phyloP scores from a whole-genome alignment of 306 rosid genomes.

The Rubus parviflorus region DNA sequence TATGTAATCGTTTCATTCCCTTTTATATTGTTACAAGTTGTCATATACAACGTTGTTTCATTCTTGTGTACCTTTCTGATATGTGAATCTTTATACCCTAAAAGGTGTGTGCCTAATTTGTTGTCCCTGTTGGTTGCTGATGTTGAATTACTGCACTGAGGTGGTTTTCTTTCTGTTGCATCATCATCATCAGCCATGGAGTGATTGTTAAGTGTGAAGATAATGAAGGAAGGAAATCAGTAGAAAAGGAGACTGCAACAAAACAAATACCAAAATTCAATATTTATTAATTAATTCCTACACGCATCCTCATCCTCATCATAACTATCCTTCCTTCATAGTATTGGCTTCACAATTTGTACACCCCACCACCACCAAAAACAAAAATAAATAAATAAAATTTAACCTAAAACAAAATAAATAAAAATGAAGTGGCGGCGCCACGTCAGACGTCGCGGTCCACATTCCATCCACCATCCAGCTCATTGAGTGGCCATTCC shows the following conservation, averaged over 20 bases:
- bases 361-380: not conserved
- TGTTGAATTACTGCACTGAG: too few species aligned
- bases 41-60: not conserved
- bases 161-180: too few species aligned
- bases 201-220: too few species aligned
- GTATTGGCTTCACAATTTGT: not conserved
- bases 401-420: not conserved
- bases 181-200: too few species aligned
- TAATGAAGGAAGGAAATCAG: not conserved
- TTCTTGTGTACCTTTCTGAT: not conserved
- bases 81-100: not conserved
- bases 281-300: not conserved
- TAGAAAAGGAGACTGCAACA: not conserved
- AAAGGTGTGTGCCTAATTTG: not conserved
- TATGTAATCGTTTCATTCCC: not conserved
- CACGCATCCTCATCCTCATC: constrained; percentile 18
- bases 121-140: too few species aligned
- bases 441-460: constrained; percentile 30
- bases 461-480: constrained; percentile 28
- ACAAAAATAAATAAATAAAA: not conserved
- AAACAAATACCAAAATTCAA: not conserved
- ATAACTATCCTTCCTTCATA: not conserved
- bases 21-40: not conserved
- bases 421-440: constrained; percentile 24
- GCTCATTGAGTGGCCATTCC: constrained; percentile 36